Base-by-base conservation (phyloP, 2,329 filamentous ascomycete genomes). In the Aspergillus phoenicis region DNA sequence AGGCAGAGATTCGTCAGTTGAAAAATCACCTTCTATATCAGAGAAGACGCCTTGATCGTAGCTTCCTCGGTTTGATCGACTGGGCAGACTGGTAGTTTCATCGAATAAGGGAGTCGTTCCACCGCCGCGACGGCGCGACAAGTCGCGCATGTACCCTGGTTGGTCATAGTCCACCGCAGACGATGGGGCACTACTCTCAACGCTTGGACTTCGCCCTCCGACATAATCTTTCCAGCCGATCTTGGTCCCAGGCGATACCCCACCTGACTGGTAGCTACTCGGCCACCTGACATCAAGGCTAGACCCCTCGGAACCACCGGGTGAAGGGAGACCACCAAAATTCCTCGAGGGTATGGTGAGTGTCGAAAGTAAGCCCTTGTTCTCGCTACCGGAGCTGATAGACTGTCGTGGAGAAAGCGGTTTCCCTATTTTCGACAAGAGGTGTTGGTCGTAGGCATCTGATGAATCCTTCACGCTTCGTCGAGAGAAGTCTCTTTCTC, bases 371-470 rank as follows among this genome's bases (percentile, higher is more conserved):
- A 71, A 71, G 60, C 62, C 67, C 55, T 68, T 69, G 48, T 66
- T 66, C 30, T 76, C 75, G 36, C 70, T 70, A 62, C 73, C 69
- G 24, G 74, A 63, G 54, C 68, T 75, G 38, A 71, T 63, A 13
- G 74, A 75, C 57, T 71, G 77, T 53, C 83, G 78, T 17, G 83
- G 82, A 7, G 85, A 85, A 59, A 83, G 83, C 5, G 84, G 82
- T 51, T 85, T 85, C 33, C 85, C 85, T 61, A 88, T 87, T 66
- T 86, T 87, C 52, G 84, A 86, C 26, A 88, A 74, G 11, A 88
- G 75, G 63, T 86, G 83, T 71, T 87, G 84, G 68, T 88, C 86
- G 73, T 88, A 88, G 33, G 82, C 84, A 68, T 87, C 83, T 24
- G 84, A 87, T 2, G 85, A 87, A 59, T 80, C 81, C 65, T 85